These are phyloP conservation scores for Candolleomyces efflorescens DNA, from an alignment of 768 basidiomycete genomes.

Conservation along the genomic window DNA sequence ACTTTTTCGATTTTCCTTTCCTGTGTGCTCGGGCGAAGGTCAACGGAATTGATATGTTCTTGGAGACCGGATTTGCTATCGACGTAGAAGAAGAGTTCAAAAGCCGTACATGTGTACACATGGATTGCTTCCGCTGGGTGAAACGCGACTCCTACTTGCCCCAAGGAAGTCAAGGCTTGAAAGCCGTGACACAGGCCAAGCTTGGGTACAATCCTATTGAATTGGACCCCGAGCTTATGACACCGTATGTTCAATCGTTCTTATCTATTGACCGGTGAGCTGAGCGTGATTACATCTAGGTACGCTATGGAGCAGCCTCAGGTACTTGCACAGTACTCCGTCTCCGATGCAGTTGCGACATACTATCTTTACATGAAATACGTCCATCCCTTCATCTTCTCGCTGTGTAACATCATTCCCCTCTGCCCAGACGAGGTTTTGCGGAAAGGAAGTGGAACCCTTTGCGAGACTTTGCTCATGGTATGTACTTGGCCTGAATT, in stretches of 20 bases:
- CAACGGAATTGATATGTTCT: conserved; percentile 95
- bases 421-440: conserved; percentile 95
- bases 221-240: conserved; percentile 98
- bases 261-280: neutral
- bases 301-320: conserved; percentile 98
- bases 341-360: conserved; percentile 99
- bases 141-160: conserved; percentile 98
- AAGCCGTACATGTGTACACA: conserved; percentile 86
- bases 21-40: conserved; percentile 78
- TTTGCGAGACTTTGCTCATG: conserved; percentile 98
- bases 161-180: conserved; percentile 97
- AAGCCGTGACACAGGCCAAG: conserved; percentile 95
- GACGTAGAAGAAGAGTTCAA: conserved; percentile 96
- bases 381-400: conserved; percentile 99
- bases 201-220: conserved; percentile 96
- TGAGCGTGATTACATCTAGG: conserved; percentile 35
- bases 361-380: conserved; percentile 99
- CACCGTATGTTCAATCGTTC: conserved; percentile 64
- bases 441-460: conserved; percentile 92
- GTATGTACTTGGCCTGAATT: conserved; percentile 35
- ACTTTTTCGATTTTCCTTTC: conserved; percentile 99
- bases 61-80: conserved; percentile 88
- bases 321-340: conserved; percentile 92
- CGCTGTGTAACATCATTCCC: conserved; percentile 98
- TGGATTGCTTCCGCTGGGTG: conserved; percentile 99